A percentile compares a stretch with the other conserved stretches of the same genome.
Evolutionary conservation across 179 eudicot species (phyloP).

Genomic region (Gypsophila paniculata): DNA sequence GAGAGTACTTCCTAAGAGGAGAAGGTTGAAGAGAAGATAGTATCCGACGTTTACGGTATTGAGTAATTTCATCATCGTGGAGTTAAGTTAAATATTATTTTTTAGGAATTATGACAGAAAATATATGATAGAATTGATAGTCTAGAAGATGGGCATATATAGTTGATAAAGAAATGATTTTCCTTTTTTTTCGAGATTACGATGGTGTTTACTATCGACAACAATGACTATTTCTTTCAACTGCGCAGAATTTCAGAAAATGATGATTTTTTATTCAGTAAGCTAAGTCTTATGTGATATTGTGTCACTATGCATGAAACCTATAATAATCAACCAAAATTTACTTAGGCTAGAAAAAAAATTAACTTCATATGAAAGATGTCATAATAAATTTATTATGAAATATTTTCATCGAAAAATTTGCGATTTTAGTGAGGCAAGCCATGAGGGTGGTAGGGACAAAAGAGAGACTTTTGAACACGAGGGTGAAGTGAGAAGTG

Average conservation of each 20-base stretch:
- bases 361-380: too few relatives aligned
- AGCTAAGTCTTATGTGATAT: too few relatives aligned
- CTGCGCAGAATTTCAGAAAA: too few relatives aligned
- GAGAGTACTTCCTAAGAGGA: background rate
- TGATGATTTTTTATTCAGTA: too few relatives aligned
- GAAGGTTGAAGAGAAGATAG: slow-evolving; percentile 12
- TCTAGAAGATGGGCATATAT: background rate
- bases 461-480: background rate
- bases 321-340: too few relatives aligned
- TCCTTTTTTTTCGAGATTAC: too few relatives aligned
- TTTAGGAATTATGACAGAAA: background rate
- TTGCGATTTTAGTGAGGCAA: slow-evolving; percentile 13
- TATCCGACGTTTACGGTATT: background rate
- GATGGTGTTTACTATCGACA: too few relatives aligned
- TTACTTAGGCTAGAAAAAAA: too few relatives aligned
- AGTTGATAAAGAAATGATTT: background rate
- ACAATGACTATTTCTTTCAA: too few relatives aligned
- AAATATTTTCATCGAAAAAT: too few relatives aligned
- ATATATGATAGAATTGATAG: background rate
- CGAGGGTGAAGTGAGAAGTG: slow-evolving; percentile 3
- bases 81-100: background rate
- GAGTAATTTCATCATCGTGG: slow-evolving; percentile 20
- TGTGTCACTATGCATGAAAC: too few relatives aligned
- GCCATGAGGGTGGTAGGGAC: slow-evolving; percentile 8
- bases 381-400: too few relatives aligned